Base-by-base conservation (phyloP, 805 yeast species). In the Candida lessepsii region DNA sequence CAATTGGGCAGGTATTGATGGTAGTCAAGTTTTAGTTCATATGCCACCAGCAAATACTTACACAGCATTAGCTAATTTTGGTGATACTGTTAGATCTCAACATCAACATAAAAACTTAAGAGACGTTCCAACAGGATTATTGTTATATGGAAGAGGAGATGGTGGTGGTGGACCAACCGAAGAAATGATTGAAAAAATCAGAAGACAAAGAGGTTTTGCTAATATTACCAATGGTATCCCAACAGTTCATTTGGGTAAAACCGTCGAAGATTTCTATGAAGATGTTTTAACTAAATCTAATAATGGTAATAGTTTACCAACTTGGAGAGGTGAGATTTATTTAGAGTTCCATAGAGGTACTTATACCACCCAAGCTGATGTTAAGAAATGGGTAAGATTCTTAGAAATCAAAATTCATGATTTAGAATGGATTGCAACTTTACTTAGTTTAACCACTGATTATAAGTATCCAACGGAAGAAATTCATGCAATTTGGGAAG, bases 151-250 rank as follows among this genome's bases (percentile, higher is more conserved):
- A 28, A 82, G 85, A 53, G 99, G 99, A 54, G 99, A 91, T 59
- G 99, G 99, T 52, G 99, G 99, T 46, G 99, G 99, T 48, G 99
- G 99, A 6, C 98, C 99, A 33, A 82, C 87, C 3, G 85, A 86
- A 28, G 96, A 86, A 55, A 90, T 89, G 96, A 54, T 91, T 47
- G 98, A 93, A 57, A 90, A 88, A 58, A 72, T 91, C 55, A 80
- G 98, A 57, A 80, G 98, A 52, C 83, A 91, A 58, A 76, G 98
- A 55, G 97, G 97, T 11, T 61, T 90, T 44, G 76, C 89, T 15
- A 85, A 91, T 54, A 82, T 83, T 4, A 83, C 83, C 10, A 93
- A 89, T 5, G 95, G 91, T 3, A 73, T 93, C 43, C 98, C 98
- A 2, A 75, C 84, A 1, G 86, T 90, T 15, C 81, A 87, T 40